phyloP scores from a whole-genome alignment of 345 rosid species.

The Euclidium syriacum region DNA sequence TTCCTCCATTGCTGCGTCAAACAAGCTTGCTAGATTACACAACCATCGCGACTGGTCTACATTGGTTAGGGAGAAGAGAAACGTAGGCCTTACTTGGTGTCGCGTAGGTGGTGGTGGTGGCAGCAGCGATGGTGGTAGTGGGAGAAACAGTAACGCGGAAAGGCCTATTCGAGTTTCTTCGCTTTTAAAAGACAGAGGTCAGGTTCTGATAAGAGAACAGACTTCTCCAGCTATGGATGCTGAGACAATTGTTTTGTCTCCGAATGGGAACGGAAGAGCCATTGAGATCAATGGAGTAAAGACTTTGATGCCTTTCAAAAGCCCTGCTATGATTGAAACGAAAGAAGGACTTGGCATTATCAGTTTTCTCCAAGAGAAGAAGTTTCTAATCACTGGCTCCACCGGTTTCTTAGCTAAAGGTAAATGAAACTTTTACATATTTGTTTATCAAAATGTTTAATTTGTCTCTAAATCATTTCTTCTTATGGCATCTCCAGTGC shows the following conservation, averaged over 20 bases:
- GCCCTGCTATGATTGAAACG: constrained; percentile 42
- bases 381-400: constrained; percentile 72
- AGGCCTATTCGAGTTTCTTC: constrained; percentile 41
- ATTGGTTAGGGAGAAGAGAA: constrained; percentile 29
- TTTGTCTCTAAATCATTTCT: background rate
- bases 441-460: background rate
- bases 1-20: constrained; percentile 30
- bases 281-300: constrained; percentile 42
- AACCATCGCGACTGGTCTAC: constrained; percentile 22
- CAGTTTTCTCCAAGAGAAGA: constrained; percentile 72
- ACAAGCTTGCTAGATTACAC: constrained; percentile 20
- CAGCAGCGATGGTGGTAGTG: constrained; percentile 29
- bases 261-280: constrained; percentile 45
- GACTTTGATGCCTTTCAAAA: constrained; percentile 50
- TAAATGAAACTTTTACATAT: constrained; percentile 19
- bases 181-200: constrained; percentile 43
- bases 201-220: constrained; percentile 36
- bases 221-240: constrained; percentile 43
- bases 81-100: constrained; percentile 38
- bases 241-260: constrained; percentile 51
- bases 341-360: constrained; percentile 85
- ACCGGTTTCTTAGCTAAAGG: constrained; percentile 97
- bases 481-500: constrained; percentile 38
- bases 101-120: constrained; percentile 46
- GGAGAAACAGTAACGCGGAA: constrained; percentile 24